phyloP scores from a whole-genome alignment of 1,284 basidiomycete genomes.

The Trichosporon sp. region DNA sequence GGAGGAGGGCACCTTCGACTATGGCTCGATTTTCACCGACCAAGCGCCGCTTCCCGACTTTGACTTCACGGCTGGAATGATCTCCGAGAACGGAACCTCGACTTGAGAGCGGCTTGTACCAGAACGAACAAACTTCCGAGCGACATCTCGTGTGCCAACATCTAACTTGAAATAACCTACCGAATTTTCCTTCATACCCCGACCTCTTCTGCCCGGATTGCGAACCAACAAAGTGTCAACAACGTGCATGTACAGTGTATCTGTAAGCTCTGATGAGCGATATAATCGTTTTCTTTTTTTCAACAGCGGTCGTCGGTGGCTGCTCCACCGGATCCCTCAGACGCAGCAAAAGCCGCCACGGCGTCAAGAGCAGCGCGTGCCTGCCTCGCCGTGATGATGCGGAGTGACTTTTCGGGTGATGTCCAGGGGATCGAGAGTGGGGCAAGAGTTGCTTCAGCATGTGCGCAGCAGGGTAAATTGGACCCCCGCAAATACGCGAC shows the following conservation, averaged over 20 bases:
- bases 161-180: background rate
- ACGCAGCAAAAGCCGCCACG: background rate
- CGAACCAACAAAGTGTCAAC: background rate
- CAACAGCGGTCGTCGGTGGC: background rate
- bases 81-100: conserved; percentile 4
- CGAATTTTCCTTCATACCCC: background rate
- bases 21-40: conserved; percentile 47
- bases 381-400: background rate
- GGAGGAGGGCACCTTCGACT: conserved; percentile 49
- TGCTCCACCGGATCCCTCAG: background rate
- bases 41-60: conserved; percentile 35
- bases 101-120: background rate
- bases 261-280: background rate
- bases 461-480: background rate
- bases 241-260: conserved; percentile 6
- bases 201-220: background rate
- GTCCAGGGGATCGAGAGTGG: background rate
- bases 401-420: background rate
- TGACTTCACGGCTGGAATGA: conserved; percentile 11
- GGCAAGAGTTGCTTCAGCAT: background rate
- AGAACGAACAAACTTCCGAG: background rate
- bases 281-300: background rate
- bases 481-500: background rate
- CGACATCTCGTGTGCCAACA: background rate
- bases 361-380: background rate